Base-by-base conservation (phyloP, 768 basidiomycete genomes). In the Kwoniella europaea region DNA sequence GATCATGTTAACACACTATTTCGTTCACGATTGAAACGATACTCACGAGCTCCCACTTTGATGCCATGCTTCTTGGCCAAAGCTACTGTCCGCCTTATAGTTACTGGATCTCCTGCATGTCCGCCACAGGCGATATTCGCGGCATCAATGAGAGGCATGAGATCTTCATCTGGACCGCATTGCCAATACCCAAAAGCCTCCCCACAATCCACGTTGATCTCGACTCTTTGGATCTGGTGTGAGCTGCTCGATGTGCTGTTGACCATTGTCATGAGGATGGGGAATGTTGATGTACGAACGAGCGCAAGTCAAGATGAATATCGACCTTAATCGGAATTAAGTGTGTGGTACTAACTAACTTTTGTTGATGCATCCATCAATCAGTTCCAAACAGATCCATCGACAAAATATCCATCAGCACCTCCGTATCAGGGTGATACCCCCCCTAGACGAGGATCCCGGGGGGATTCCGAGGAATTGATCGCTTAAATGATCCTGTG, bases 41-140 rank as follows among this genome's bases (percentile, higher is more conserved):
- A 77, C 76, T 73, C 70, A 77, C 76, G 90, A 9, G 90, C 90
- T 0, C 90, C 90, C n/a, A 89, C 86, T 29, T 84, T 82, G 35
- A 90, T 89, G 22, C 85, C 84, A 75, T 89, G 84, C 44, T 82
- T 75, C 73, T 89, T 90, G 2, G 90, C 90, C 4, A 89, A 84
- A 0, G 71, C 67, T 2, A 90, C 89, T 0, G 90, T 90, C 76
- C 87, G 84, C 71, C 88, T 85, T 90, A 91, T 91, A 60, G 90
- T 86, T 0, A 87, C 85, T 72, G 89, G 90, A 77, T 90, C 89
- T 0, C 88, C 88, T 22, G 54, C 89, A 75, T 91, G 90, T 70
- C 90, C 90, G 6, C 90, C 90, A 75, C 90, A 91, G 0, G 90
- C 90, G 16, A 90, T 84, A 69, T 90, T 89, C 0, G 88, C 88